These are phyloP conservation scores for Podila horticola DNA, from an alignment of 192 early-diverging fungal genomes.

Conservation along the genomic window DNA sequence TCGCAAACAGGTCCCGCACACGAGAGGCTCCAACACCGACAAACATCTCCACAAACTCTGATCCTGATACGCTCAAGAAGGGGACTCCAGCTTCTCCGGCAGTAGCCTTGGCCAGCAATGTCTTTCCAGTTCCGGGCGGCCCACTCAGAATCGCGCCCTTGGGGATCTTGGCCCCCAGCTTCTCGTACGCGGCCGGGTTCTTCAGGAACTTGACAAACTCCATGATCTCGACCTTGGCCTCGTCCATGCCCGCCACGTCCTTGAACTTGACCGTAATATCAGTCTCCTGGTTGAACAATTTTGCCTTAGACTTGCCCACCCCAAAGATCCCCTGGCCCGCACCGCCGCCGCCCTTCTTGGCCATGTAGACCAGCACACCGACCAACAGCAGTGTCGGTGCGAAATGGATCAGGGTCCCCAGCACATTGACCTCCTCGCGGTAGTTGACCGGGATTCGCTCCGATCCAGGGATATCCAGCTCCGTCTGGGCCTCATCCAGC, in stretches of 20 bases:
- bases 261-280: conserved; percentile 98
- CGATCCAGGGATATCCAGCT: conserved; percentile 89
- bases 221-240: conserved; percentile 99
- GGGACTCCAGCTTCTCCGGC: conserved; percentile 99
- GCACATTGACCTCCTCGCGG: conserved; percentile 80
- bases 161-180: conserved; percentile 97
- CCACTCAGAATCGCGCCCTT: conserved; percentile 97
- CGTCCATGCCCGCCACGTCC: conserved; percentile 99
- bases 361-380: conserved; percentile 90
- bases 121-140: conserved; percentile 97
- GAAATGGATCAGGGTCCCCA: conserved; percentile 87
- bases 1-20: conserved; percentile 97
- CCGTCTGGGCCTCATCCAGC: conserved; percentile 88
- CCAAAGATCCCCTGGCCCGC: conserved; percentile 92
- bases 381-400: conserved; percentile 93
- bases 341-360: conserved; percentile 77
- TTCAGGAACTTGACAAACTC: conserved; percentile 99
- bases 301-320: conserved; percentile 95
- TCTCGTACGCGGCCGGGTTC: conserved; percentile 90
- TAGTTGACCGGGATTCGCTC: conserved; percentile 97
- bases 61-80: conserved; percentile 97
- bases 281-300: conserved; percentile 97
- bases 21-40: conserved; percentile 97
- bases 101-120: conserved; percentile 97
- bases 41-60: conserved; percentile 99